phyloP scores from a whole-genome alignment of 2,329 filamentous ascomycete species.

The Aspergillus fumigatus region DNA sequence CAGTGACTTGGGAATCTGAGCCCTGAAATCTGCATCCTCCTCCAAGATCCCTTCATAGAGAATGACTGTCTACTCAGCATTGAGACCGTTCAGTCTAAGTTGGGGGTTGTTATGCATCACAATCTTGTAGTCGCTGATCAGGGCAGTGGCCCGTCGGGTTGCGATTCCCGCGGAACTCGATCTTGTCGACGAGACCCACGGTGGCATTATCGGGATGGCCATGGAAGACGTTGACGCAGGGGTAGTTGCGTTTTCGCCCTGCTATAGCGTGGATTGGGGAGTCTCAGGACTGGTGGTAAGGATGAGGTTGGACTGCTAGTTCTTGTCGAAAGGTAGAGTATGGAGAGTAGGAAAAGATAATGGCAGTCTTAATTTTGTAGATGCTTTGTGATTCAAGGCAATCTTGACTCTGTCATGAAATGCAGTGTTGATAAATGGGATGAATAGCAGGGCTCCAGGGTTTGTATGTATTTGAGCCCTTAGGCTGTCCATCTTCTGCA shows the following conservation, averaged over 20 bases:
- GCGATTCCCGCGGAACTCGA: constrained; percentile 27
- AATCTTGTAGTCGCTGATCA: constrained; percentile 20
- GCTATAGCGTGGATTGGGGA: no score
- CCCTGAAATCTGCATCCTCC: constrained; percentile 6
- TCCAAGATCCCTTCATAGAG: constrained; percentile 17
- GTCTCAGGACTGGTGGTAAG: no score
- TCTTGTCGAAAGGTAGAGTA: no score
- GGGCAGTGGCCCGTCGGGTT: constrained; percentile 21
- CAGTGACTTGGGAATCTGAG: neutral
- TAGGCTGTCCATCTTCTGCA: no score
- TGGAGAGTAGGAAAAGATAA: no score
- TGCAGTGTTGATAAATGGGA: neutral
- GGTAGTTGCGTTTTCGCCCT: constrained; percentile 31
- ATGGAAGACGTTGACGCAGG: constrained; percentile 30
- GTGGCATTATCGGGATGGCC: constrained; percentile 30
- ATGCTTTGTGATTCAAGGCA: no score
- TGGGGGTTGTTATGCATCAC: constrained; percentile 30
- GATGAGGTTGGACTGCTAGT: no score
- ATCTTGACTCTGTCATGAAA: neutral
- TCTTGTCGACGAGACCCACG: constrained; percentile 18
- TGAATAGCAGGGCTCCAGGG: neutral
- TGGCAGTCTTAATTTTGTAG: constrained; percentile 28
- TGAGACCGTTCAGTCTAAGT: constrained; percentile 16
- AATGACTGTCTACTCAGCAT: constrained; percentile 17
- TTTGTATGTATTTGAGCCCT: neutral